Evolutionary conservation across 2,329 filamentous ascomycete genomes (phyloP).

Genomic region (Rhynchosporium graminicola): DNA sequence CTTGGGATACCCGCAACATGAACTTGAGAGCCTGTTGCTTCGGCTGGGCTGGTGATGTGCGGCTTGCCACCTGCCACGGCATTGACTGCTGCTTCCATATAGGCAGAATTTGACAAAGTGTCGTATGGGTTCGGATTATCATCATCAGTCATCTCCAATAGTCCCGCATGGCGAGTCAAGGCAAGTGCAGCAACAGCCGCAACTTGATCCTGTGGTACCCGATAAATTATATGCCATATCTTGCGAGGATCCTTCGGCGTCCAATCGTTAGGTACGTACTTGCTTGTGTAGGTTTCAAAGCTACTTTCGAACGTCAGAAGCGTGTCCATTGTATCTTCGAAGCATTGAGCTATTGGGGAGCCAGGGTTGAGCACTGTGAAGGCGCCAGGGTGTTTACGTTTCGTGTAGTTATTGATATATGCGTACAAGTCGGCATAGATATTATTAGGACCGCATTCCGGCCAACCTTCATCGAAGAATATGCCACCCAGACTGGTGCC

Average conservation of each 20-base stretch:
- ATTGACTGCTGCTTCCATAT: slow-evolving; percentile 22
- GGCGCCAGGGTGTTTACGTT: slow-evolving; percentile 33
- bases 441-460: slow-evolving; percentile 37
- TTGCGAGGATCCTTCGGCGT: slow-evolving; percentile 38
- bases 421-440: slow-evolving; percentile 37
- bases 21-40: not conserved
- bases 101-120: slow-evolving; percentile 20
- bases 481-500: slow-evolving; percentile 37
- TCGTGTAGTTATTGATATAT: slow-evolving; percentile 34
- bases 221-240: slow-evolving; percentile 41
- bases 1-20: not conserved
- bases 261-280: slow-evolving; percentile 36
- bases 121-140: slow-evolving; percentile 21
- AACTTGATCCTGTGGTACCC: slow-evolving; percentile 30
- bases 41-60: not conserved
- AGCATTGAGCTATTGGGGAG: slow-evolving; percentile 35
- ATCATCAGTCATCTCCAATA: slow-evolving; percentile 11
- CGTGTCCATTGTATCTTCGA: slow-evolving; percentile 40
- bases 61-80: slow-evolving; percentile 13
- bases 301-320: slow-evolving; percentile 39
- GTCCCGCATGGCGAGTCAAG: not conserved
- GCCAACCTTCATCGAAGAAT: slow-evolving; percentile 41
- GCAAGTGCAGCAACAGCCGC: slow-evolving; percentile 15
- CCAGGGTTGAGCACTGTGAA: slow-evolving; percentile 36
- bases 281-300: slow-evolving; percentile 35